These are phyloP conservation scores for Ascochyta koolunga DNA, from an alignment of 2,329 filamentous ascomycete genomes.

Conservation along the genomic window DNA sequence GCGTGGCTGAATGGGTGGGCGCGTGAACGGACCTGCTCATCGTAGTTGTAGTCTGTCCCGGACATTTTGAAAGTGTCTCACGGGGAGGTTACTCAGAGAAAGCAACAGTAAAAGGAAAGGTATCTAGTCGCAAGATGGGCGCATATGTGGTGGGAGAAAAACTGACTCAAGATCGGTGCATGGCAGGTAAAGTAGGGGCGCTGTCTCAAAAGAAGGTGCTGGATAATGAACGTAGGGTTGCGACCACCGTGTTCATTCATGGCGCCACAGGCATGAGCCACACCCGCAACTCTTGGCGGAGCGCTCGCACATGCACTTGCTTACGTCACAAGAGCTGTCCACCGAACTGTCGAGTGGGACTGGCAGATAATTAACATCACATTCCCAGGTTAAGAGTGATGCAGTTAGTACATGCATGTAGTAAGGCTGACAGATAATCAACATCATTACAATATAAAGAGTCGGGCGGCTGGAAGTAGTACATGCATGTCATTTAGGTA, in stretches of 20 bases:
- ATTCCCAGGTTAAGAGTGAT: background rate
- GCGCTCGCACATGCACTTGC: background rate
- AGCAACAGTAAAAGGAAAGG: slow-evolving; percentile 23
- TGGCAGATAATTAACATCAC: background rate
- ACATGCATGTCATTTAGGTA: slow-evolving; percentile 25
- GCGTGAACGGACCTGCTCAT: slow-evolving; percentile 72
- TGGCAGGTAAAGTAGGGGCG: slow-evolving; percentile 29
- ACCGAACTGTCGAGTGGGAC: background rate
- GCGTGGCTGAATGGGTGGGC: background rate
- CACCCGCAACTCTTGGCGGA: slow-evolving; percentile 17
- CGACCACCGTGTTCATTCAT: slow-evolving; percentile 40
- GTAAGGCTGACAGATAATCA: too few relatives aligned
- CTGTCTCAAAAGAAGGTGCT: slow-evolving; percentile 38
- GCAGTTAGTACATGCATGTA: slow-evolving; percentile 6
- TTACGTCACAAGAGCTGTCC: slow-evolving; percentile 18
- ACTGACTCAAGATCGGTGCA: slow-evolving; percentile 27
- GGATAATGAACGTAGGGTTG: slow-evolving; percentile 32
- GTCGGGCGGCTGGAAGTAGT: background rate
- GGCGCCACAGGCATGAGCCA: slow-evolving; percentile 28
- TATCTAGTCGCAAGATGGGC: slow-evolving; percentile 20
- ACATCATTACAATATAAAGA: too few relatives aligned
- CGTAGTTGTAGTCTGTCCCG: slow-evolving; percentile 91
- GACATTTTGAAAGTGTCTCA: slow-evolving; percentile 38
- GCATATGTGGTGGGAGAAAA: slow-evolving; percentile 21
- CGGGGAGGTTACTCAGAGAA: slow-evolving; percentile 22